These are phyloP conservation scores for Solanum sparsipilum DNA, from an alignment of 257 asterid genomes.

Conservation along the genomic window DNA sequence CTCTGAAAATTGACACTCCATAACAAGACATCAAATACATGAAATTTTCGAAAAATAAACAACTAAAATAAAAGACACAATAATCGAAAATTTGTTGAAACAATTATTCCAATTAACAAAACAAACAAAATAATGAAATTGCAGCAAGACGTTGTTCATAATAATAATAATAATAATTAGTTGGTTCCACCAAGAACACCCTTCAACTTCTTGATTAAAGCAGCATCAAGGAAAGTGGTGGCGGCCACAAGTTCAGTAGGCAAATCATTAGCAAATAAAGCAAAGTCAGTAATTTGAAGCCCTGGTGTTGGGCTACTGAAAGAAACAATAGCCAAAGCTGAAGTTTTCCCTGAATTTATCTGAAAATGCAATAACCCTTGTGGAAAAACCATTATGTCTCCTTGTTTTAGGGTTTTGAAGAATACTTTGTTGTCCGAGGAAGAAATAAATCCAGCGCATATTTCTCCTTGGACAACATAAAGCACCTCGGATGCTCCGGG, in stretches of 20 bases:
- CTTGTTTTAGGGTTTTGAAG: slow-evolving; percentile 37
- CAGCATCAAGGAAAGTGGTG: slow-evolving; percentile 50
- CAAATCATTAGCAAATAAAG: slow-evolving; percentile 44
- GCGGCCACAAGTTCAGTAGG: slow-evolving; percentile 31
- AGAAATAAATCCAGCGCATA: slow-evolving; percentile 43
- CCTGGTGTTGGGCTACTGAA: slow-evolving; percentile 65
- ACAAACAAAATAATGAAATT: not conserved
- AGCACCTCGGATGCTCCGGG: slow-evolving; percentile 59
- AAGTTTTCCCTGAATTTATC: slow-evolving; percentile 42
- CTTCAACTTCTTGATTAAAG: slow-evolving; percentile 47
- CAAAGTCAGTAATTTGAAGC: slow-evolving; percentile 45
- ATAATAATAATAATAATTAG: not conserved
- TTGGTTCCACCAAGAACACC: slow-evolving; percentile 36
- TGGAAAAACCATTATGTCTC: slow-evolving; percentile 58
- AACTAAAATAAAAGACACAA: not conserved
- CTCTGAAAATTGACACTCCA: not conserved
- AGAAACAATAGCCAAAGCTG: slow-evolving; percentile 41
- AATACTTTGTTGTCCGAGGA: slow-evolving; percentile 39
- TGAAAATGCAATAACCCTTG: slow-evolving; percentile 71
- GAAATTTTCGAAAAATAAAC: not conserved
- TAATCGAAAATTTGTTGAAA: too few species aligned
- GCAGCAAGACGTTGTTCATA: too few species aligned
- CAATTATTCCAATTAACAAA: not conserved
- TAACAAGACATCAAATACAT: not conserved
- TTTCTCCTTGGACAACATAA: slow-evolving; percentile 33